Evolutionary conservation across 1,284 basidiomycete species (phyloP).

Genomic region (Cryptococcus neoformans): DNA sequence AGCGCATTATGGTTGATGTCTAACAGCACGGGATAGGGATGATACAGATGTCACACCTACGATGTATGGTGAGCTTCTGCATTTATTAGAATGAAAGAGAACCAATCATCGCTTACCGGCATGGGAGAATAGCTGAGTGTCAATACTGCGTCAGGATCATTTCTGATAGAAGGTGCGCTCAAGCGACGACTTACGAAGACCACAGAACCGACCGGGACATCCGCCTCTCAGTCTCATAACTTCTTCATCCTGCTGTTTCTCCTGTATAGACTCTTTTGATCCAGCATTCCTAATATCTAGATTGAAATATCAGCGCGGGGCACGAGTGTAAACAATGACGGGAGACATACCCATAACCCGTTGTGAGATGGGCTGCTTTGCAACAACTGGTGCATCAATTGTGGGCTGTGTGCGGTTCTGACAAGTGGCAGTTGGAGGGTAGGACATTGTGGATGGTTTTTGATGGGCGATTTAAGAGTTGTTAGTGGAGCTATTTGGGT

Average conservation of each 20-base stretch:
- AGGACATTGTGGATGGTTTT: background rate
- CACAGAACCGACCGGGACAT: conserved; percentile 43
- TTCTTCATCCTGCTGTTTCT: conserved; percentile 20
- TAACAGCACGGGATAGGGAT: conserved; percentile 46
- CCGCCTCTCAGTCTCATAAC: conserved; percentile 41
- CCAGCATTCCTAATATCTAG: conserved; percentile 1
- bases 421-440: conserved; percentile 4
- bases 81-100: conserved; percentile 1
- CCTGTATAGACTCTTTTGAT: conserved; percentile 15
- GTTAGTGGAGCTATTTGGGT: no score
- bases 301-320: background rate
- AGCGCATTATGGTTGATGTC: background rate
- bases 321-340: background rate
- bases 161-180: background rate
- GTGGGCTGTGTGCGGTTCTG: conserved; percentile 21
- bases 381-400: conserved; percentile 23
- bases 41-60: conserved; percentile 43
- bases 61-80: background rate
- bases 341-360: conserved; percentile 32
- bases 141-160: background rate
- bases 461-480: no score
- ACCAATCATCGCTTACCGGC: conserved; percentile 25
- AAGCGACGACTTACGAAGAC: conserved; percentile 33
- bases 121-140: conserved; percentile 42
- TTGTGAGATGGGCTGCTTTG: conserved; percentile 30